phyloP scores from a whole-genome alignment of 345 rosid species.

The Cardamine occulta region DNA sequence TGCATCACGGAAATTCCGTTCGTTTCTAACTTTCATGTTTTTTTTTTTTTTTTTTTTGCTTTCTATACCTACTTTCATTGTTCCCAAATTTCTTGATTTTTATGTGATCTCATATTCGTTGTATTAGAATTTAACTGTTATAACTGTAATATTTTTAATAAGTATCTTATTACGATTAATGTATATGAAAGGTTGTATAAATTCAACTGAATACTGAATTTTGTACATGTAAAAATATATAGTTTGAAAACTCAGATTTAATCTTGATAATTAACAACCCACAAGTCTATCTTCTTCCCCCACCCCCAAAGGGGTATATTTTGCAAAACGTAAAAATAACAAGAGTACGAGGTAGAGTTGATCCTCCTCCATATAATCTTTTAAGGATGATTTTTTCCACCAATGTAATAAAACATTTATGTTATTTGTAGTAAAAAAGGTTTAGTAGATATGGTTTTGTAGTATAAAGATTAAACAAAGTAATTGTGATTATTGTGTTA shows the following conservation, averaged over 20 bases:
- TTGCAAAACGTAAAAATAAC: not conserved
- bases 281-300: not conserved
- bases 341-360: no score
- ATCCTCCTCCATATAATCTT: not conserved
- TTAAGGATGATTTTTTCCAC: not conserved
- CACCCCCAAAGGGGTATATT: no score
- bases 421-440: not conserved
- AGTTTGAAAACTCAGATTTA: not conserved
- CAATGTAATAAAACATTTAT: not conserved
- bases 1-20: constrained; percentile 37
- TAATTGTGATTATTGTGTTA: not conserved
- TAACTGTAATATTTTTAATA: not conserved
- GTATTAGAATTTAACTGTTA: not conserved
- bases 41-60: not conserved
- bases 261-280: not conserved
- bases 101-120: not conserved
- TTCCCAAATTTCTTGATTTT: not conserved
- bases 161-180: not conserved
- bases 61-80: not conserved
- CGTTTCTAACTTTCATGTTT: constrained; percentile 30
- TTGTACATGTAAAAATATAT: not conserved
- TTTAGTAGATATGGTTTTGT: constrained; percentile 1
- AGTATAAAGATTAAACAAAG: not conserved
- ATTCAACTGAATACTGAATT: not conserved
- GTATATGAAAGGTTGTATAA: not conserved